phyloP scores from a whole-genome alignment of 345 rosid genomes.

The Punica granatum region DNA sequence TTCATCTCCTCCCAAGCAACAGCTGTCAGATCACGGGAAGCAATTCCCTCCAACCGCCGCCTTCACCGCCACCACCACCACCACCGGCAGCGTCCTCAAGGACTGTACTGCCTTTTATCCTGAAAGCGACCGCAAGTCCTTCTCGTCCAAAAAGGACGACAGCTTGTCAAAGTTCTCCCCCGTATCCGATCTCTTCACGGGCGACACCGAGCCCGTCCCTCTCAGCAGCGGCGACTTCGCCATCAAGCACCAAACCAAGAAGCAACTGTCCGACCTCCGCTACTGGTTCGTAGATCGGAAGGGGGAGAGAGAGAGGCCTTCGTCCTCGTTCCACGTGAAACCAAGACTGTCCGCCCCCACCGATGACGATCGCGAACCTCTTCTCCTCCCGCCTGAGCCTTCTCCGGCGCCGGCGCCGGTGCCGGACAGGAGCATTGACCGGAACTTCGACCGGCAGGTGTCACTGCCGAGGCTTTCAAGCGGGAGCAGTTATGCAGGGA shows the following conservation, averaged over 20 bases:
- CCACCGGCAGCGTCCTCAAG: background rate
- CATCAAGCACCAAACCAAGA: slow-evolving; percentile 36
- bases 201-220: slow-evolving; percentile 8
- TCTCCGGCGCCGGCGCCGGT: slow-evolving; percentile 12
- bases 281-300: slow-evolving; percentile 64
- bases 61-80: background rate
- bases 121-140: slow-evolving; percentile 29
- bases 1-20: slow-evolving; percentile 24
- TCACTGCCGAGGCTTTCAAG: slow-evolving; percentile 75
- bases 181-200: slow-evolving; percentile 52
- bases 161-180: slow-evolving; percentile 16
- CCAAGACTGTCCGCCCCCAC: slow-evolving; percentile 24
- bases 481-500: slow-evolving; percentile 72
- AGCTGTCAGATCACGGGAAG: slow-evolving; percentile 48
- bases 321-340: slow-evolving; percentile 24
- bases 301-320: slow-evolving; percentile 20
- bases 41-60: slow-evolving; percentile 9
- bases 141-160: slow-evolving; percentile 9
- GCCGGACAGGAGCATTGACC: slow-evolving; percentile 33
- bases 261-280: slow-evolving; percentile 52
- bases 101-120: slow-evolving; percentile 7
- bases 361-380: slow-evolving; percentile 47
- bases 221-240: slow-evolving; percentile 1
- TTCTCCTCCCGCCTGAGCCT: slow-evolving; percentile 29
- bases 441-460: slow-evolving; percentile 52